Conservation (phyloP, 1,284 basidiomycete genomes). For the Apiotrichum gracile region DNA sequence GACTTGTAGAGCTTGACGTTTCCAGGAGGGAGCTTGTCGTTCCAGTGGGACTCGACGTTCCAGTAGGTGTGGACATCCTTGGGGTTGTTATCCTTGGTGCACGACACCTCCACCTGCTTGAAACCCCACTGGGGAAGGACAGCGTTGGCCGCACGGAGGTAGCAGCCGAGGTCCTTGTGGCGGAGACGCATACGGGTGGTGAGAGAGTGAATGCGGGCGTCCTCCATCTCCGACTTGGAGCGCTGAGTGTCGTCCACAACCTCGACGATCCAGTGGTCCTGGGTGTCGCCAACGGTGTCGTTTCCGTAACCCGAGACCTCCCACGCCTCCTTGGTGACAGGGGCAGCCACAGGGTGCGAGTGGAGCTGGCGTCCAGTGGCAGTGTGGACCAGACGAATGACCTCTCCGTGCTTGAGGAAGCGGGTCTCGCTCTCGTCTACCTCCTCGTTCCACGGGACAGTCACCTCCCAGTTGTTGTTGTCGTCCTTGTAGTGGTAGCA, state of each 20-base stretch:
- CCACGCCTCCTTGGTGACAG: conserved; percentile 80
- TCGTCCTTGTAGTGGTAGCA: conserved; percentile 99
- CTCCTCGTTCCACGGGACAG: conserved; percentile 66
- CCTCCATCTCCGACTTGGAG: conserved; percentile 55
- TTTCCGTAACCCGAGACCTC: conserved; percentile 95
- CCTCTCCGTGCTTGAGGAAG: conserved; percentile 71
- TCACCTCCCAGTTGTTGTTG: conserved; percentile 88
- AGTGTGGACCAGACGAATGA: conserved; percentile 72
- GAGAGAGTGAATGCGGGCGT: conserved; percentile 71
- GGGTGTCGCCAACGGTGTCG: conserved; percentile 71
- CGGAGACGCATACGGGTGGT: conserved; percentile 83
- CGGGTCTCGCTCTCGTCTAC: conserved; percentile 60
- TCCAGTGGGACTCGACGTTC: conserved; percentile 98
- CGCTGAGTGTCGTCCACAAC: conserved; percentile 81
- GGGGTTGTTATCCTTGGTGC: conserved; percentile 80
- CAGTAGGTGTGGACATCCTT: conserved; percentile 85
- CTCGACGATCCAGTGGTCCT: conserved; percentile 91
- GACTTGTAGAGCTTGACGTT: conserved; percentile 79
- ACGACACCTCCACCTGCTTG: conserved; percentile 96
- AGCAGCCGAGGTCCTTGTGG: conserved; percentile 74
- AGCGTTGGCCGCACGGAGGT: conserved; percentile 81
- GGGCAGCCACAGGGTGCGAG: conserved; percentile 80
- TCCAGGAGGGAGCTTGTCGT: conserved; percentile 75
- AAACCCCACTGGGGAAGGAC: conserved; percentile 97
- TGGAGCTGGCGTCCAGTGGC: conserved; percentile 88